Conservation (phyloP, 2,329 filamentous ascomycete species). For the Alternaria sp. region DNA sequence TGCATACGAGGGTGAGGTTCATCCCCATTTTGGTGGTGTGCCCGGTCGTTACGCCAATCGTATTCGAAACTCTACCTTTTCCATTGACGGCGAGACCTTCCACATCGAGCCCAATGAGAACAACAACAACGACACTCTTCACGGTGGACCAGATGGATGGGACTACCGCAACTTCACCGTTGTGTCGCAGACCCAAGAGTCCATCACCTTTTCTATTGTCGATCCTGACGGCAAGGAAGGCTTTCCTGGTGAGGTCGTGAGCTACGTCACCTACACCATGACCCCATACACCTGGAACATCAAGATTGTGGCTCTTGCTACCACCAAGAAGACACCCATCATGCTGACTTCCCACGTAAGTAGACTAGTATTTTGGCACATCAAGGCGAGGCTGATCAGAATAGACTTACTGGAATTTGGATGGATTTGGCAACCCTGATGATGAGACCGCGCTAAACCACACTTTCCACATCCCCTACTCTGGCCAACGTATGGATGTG, state of each 20-base stretch:
- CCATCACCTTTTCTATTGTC: slow-evolving; percentile 77
- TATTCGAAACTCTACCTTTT: slow-evolving; percentile 79
- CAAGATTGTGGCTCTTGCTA: slow-evolving; percentile 74
- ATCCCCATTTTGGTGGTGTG: slow-evolving; percentile 76
- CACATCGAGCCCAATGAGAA: slow-evolving; percentile 68
- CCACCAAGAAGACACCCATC: slow-evolving; percentile 80
- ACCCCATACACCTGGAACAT: slow-evolving; percentile 73
- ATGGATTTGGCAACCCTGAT: slow-evolving; percentile 78
- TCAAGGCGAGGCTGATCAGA: slow-evolving; percentile 1
- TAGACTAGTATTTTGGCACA: background rate
- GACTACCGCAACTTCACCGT: slow-evolving; percentile 81
- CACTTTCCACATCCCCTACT: slow-evolving; percentile 76
- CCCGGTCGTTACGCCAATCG: slow-evolving; percentile 83
- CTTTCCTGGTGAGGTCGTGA: slow-evolving; percentile 79
- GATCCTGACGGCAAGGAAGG: slow-evolving; percentile 78
- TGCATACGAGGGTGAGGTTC: slow-evolving; percentile 72
- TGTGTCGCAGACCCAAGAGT: slow-evolving; percentile 69
- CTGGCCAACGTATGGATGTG: slow-evolving; percentile 71
- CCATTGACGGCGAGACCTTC: slow-evolving; percentile 69
- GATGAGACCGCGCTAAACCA: slow-evolving; percentile 73
- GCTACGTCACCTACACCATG: slow-evolving; percentile 77
- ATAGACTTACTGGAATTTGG: slow-evolving; percentile 83
- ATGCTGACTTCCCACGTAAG: slow-evolving; percentile 77
- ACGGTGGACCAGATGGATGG: slow-evolving; percentile 76
- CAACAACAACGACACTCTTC: slow-evolving; percentile 66